Base-by-base conservation (phyloP, 164 flowering plant species). In the Tinospora cordifolia region DNA sequence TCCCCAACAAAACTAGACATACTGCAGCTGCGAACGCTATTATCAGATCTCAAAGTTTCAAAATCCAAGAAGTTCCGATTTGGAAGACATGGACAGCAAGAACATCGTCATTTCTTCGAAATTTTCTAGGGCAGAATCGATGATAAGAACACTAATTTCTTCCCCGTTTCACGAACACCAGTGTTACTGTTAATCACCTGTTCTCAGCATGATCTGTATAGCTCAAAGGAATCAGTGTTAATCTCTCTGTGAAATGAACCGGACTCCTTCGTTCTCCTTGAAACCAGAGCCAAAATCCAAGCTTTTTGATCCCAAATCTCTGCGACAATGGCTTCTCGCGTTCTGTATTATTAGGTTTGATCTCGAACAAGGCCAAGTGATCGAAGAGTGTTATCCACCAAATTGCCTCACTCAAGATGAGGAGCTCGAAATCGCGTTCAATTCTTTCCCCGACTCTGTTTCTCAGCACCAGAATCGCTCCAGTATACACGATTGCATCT, bases 331-430 rank as follows among this genome's bases (percentile, higher is more conserved):
- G 98, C 87, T 86, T 38, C 86, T 86, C 40, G 97, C 93, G 34
- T 95, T 95, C 72, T 95, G 98, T 77, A 80, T 81, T 41, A 92
- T 95, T 73, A 83, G 96, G 76, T 95, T 95, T 75, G 99, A 95
- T 79, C 94, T 95, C 9, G 97, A 95, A 69, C 98, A 87, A 65
- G 99, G 99, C 59, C 99, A 95, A 87, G 85, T 95, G 30, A 87
- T 92, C 71, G 99, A 95, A 75, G 96, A 95, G 75, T 91, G 95
- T 76, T 90, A 83, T 70, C 99, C 99, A 34, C 86, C 91, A 13
- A 88, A 79, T 54, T 84, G 82, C 70, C 80, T 95, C 67, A 77
- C 87, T 38, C 87, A 84, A 64, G 90, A 85, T 44, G 98, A 95
- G 77, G 98, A 95, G 76, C 89, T 90, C 44, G 90, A 87, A 78